Base-by-base conservation (phyloP, 2,329 filamentous ascomycete species). In the Monosporascus sp. region DNA sequence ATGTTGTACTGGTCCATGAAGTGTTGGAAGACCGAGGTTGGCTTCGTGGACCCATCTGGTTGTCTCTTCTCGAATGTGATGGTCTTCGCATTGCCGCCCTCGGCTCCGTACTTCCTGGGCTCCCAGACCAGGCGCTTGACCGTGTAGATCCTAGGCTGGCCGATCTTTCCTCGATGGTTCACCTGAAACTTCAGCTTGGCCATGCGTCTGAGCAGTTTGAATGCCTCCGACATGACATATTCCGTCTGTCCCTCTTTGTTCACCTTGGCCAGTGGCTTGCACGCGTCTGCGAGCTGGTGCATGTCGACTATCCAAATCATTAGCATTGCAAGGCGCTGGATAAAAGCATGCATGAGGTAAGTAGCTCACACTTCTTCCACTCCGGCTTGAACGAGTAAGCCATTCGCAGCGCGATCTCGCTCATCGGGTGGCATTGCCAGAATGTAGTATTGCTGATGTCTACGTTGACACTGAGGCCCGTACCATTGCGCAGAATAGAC, bases 401-500 rank as follows among this genome's bases (percentile, higher is more conserved):
- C 52, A 67, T 52, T 3, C 54, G 54, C 20, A 61, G 24, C 8
- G 66, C 66, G 2, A 80, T 53, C 3, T 71, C 61, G 19, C 73
- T 71, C 5, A 82, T 50, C 1, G 64, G 66, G 2, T 66, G 58
- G 0, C 65, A 69, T 0, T 71, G 79, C 87, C 90, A 97, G 73
- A 99, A 99, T 14, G 88, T 89, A 0, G 90, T 89, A 66, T 97
- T 96, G 53, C 92, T 87, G 31, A 96, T 88, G 64, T 99, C 93
- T 11, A 96, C 84, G 62, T 97, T 97, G 66, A 99, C 75, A 0
- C 88, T 84, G 6, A 97, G 77, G 8, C 83, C 83, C 26, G 82
- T 80, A 34, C 82, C 78, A 1, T 75, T 71, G 53, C 58, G 62
- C 56, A 62, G 69, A 63, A 68, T 73, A 56, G 64, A 69, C 65